Evolutionary conservation across 2,329 filamentous ascomycete species (phyloP), one percentile per base, ranked within the genome.

Genomic region (Phialocephala subalpina): DNA sequence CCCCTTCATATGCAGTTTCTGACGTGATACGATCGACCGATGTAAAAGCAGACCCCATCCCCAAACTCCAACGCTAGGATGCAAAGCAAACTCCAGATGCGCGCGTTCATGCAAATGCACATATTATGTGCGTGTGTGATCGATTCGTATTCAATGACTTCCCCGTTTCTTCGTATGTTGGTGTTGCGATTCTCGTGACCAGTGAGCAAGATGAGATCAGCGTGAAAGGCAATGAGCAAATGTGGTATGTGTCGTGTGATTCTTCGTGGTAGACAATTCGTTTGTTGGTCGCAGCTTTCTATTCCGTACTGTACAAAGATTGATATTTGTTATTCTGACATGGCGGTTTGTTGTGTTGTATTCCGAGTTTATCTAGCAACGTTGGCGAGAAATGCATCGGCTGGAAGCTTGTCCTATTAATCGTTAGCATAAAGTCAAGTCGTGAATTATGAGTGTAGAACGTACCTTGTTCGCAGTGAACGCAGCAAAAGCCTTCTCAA

Each of bases 391-490:
- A 86, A 87, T 59, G 85, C 85, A 53, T 83, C 80, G 3, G 82
- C 70, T 45, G 84, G 85, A 62, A 87, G 75, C 69, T 82, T 76
- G 20, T 78, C 75, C 82, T 83, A 59, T 69, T 27, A 7, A 59
- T 56, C 27, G 33, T 72, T 64, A 65, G 57, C 69, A 52, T 63
- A 29, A 36, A 45, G 20, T 38, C 38, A 25, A 14, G 56, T 40
- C 20, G 56, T 52, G 65, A 12, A 49, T 7, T 38, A 27, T 29
- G n/a, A n/a, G 53, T 4, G 49, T 14, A 35, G 42, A 33, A 52
- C 83, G 76, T 82, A 91, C 92, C 83, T 90, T 93, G 64, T 92
- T 89, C 70, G 90, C 86, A 68, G 90, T 86, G 76, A 97, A 97
- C 36, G 92, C 87, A 62, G 85, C 82, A 71, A 94, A 80, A 1